Evolutionary conservation across 2,329 filamentous ascomycete species (phyloP), one percentile per base, ranked within the genome.

Genomic region (Botrytis elliptica): DNA sequence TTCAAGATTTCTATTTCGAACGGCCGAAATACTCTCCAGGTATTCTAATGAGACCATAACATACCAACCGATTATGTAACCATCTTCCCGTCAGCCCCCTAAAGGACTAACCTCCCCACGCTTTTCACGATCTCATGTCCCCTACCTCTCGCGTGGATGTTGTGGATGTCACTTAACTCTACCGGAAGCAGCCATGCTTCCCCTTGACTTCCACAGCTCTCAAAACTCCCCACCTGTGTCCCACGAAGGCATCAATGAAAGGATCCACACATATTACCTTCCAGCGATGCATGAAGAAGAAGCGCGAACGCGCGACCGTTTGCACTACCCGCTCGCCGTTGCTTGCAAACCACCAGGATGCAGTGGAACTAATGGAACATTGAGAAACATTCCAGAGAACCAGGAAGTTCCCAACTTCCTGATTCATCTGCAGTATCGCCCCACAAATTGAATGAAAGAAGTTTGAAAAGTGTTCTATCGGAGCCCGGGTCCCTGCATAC

Each of bases 401-500:
- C 22, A 55, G 44, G 38, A 55, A n/a, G 29, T 22, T 36, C 29
- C 29, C 18, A 42, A 44, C 20, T 25, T 55, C 55, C 29, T 46
- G 22, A 66, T 29, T 33, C 42, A 33, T 38, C 33, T 71, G 44
- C 59, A 40, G 59, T 36, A 33, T 55, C 20, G 62, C 49, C 62
- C 70, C 70, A 72, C 62, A 59, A 25, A 63, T 46, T 70, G 29
- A 38, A 62, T 70, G 9, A 38, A 63, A 29, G 40, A 57, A 46
- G 25, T 44, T 65, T 49, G 38, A 52, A 71, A 57, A 57, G n/a
- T 71, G 20, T 44, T 59, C 40, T 57, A 67, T 67, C 62, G 63
- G 62, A 66, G 70, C n/a, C 63, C 46, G 70, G 70, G 70, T 72
- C 46, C 62, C 70, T 72, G 70, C 70, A 72, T 67, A n/a, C 38